Base-by-base conservation (phyloP, 139 green algal species). In the Tetradesmus lagerheimii region DNA sequence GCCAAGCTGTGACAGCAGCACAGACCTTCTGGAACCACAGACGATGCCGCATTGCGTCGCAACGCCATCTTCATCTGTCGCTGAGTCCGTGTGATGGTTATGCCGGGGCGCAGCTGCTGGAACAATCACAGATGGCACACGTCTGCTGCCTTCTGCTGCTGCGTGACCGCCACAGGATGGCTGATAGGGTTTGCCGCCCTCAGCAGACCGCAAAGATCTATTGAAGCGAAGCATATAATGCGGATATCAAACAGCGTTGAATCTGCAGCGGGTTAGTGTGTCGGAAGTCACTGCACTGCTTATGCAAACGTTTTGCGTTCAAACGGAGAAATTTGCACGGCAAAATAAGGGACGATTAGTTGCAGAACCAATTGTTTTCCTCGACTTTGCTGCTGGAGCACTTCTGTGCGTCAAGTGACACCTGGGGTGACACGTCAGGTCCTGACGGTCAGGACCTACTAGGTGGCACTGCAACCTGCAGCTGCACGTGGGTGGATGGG, bases 91-190 rank as follows among this genome's bases (percentile, higher is more conserved):
- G 15, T 71, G 57, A 6, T n/a, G 57, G 20, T 71, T 4, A n/a
- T 31, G 57, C 57, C 25, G n/a, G 23, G 57, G 20, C 1, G 57
- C 23, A 31, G 20, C 15, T 31, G 23, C 8, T 9, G 25, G 57
- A 6, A 71, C 25, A 8, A 71, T 71, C 57, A n/a, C 57, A 71
- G 57, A 20, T 71, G 57, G 57, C 23, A 71, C 2, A 71, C 57
- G 57, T 71, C 57, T 71, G 57, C 57, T 71, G 79, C 41, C 27
- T 25, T 67, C 41, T 47, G 12, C 31, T 38, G 41, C n/a, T 37
- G 79, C 9, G 23, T 85, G 79, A 38, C 43, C 23, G 79, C 79
- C 79, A 85, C 41, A 85, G 27, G 53, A 20, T 50, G 43, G n/a
- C 53, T 34, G 50, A 11, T 16, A 31, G 25, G 79, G 79, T 50